Evolutionary conservation across 2,329 filamentous ascomycete species (phyloP).

Genomic region (Trichophyton benhamiae): DNA sequence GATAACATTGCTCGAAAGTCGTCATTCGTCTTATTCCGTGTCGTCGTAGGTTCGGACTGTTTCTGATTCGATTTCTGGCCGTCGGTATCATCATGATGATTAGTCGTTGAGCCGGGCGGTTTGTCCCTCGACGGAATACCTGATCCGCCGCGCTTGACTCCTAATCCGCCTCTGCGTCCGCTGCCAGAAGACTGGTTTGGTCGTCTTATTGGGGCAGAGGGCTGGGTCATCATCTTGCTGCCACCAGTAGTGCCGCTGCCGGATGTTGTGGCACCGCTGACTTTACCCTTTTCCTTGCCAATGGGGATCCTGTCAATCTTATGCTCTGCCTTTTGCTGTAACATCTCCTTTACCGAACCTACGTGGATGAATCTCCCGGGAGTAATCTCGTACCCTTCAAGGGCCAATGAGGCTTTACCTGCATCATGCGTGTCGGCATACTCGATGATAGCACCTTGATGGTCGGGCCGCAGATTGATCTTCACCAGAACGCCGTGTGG

Average conservation of each 20-base stretch:
- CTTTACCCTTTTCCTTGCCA: slow-evolving; percentile 29
- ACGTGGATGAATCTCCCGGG: slow-evolving; percentile 33
- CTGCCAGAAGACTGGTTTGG: slow-evolving; percentile 35
- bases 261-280: slow-evolving; percentile 6
- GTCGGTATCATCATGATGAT: not conserved
- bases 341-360: slow-evolving; percentile 43
- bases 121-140: not conserved
- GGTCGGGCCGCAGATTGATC: slow-evolving; percentile 65
- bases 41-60: slow-evolving; percentile 14
- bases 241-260: not conserved
- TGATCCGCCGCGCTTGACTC: slow-evolving; percentile 28
- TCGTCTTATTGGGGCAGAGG: slow-evolving; percentile 31
- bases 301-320: slow-evolving; percentile 30
- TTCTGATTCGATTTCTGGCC: slow-evolving; percentile 9
- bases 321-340: slow-evolving; percentile 30
- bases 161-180: slow-evolving; percentile 39
- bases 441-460: slow-evolving; percentile 77
- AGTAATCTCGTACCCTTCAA: slow-evolving; percentile 36
- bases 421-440: slow-evolving; percentile 58
- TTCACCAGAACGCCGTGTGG: slow-evolving; percentile 60
- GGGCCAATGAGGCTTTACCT: slow-evolving; percentile 44
- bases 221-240: slow-evolving; percentile 18
- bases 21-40: slow-evolving; percentile 32
- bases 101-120: not conserved
- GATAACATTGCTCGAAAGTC: slow-evolving; percentile 45